These are phyloP conservation scores for Colletotrichum gigasporum DNA, from an alignment of 2,329 filamentous ascomycete genomes.

Conservation along the genomic window DNA sequence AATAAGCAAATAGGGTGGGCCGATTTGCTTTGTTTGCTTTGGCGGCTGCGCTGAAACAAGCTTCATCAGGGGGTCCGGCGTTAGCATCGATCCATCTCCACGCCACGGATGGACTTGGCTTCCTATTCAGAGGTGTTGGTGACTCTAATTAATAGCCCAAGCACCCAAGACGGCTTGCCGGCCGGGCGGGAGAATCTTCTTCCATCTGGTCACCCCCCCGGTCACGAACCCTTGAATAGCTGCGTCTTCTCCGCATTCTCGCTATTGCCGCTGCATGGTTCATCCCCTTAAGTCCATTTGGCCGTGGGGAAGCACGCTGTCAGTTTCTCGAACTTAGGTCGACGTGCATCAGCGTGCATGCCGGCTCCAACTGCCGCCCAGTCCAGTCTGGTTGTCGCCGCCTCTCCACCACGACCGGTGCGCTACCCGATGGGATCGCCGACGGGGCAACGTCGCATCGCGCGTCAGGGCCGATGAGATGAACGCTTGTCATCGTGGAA, in stretches of 20 bases:
- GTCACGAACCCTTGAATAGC: background rate
- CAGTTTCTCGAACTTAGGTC: background rate
- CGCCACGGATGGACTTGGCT: background rate
- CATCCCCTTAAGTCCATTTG: slow-evolving; percentile 11
- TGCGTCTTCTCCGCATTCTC: slow-evolving; percentile 26
- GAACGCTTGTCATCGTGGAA: background rate
- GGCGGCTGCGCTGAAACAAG: too few species aligned
- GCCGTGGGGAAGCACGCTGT: background rate
- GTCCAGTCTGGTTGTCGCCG: too few species aligned
- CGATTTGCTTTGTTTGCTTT: too few species aligned
- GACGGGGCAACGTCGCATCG: slow-evolving; percentile 2
- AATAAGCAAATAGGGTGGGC: too few species aligned
- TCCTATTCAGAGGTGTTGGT: background rate
- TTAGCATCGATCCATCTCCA: background rate
- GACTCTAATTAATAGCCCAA: background rate
- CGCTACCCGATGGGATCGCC: slow-evolving; percentile 7
- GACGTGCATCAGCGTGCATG: background rate
- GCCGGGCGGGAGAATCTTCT: slow-evolving; percentile 14
- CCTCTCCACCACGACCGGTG: background rate
- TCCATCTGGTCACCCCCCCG: background rate
- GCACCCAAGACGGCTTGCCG: background rate
- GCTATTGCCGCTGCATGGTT: slow-evolving; percentile 24
- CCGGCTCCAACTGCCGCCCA: slow-evolving; percentile 24
- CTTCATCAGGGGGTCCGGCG: background rate
- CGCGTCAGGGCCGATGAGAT: slow-evolving; percentile 5